Base-by-base conservation (phyloP, 371 early-diverging fungal species). In the Sporodiniella umbellata region DNA sequence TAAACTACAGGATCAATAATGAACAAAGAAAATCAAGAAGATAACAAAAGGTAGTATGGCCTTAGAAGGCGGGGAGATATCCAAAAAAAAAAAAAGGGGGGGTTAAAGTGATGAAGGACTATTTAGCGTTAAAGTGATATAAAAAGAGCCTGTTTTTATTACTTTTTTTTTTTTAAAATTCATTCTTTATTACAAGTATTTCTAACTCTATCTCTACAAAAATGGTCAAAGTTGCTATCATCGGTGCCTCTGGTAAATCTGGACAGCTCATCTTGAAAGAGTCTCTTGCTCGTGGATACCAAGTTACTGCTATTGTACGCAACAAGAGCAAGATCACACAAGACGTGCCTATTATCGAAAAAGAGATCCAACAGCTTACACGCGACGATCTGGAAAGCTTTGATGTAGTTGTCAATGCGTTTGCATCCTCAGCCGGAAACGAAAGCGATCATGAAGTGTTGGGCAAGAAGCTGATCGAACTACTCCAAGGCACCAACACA, bases 171-270 rank as follows among this genome's bases (percentile, higher is more conserved):
- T 28, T 28, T 28, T 7, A 7, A 28, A 28, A 7, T 28, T 28
- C 10, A 28, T 28, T 28, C 7, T 28, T 28, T 7, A 7, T 28
- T 7, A 28, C 30, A 28, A 28, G 10, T 10, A n/a, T n/a, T n/a
- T n/a, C n/a, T n/a, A n/a, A n/a, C n/a, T n/a, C n/a, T n/a, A n/a
- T 28, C 30, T 28, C 30, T 28, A 45, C 31, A 45, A 45, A 30
- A 8, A 45, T 45, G 45, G 45, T 45, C 45, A 45, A 45, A 23
- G 31, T 45, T 30, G 45, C 31, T 30, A 31, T 45, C 19, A 45
- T 45, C 18, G 45, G 45, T 45, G 45, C 45, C 26, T 28, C 30
- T 21, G 45, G 45, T 30, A 45, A 31, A 31, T 25, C 45, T 45
- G 45, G 45, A 19, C 45, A 45, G 31, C 30, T 30, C 11, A 31